A percentile compares a stretch with the other conserved stretches of the same genome.
These are phyloP conservation scores for Panaeolus cyanescens DNA, from an alignment of 768 basidiomycete genomes.

Conservation along the genomic window DNA sequence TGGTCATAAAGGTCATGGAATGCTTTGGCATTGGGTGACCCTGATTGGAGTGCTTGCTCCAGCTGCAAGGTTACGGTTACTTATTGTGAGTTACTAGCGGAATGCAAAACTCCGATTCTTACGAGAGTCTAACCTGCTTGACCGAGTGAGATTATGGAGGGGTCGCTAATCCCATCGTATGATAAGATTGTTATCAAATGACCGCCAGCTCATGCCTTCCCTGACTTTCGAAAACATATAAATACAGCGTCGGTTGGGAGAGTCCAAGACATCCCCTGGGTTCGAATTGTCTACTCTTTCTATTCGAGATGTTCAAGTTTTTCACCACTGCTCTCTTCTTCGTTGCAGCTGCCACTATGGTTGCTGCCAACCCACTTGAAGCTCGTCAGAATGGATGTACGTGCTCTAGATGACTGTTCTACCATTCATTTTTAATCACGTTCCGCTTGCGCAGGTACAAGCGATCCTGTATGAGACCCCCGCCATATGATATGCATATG, in stretches of 20 bases:
- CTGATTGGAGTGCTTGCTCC: too few relatives aligned
- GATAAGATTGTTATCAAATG: not conserved
- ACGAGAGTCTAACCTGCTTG: too few relatives aligned
- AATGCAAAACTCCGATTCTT: too few relatives aligned
- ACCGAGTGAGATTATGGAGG: not conserved
- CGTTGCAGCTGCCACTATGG: not conserved
- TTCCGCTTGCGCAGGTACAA: not conserved
- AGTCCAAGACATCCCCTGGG: too few relatives aligned
- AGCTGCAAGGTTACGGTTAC: too few relatives aligned
- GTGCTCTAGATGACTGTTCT: not conserved
- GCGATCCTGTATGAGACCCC: not conserved
- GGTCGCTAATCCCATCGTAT: not conserved
- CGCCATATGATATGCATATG: not conserved
- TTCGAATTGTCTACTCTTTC: not conserved
- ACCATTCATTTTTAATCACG: not conserved
- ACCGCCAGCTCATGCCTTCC: not conserved
- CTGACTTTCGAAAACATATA: not conserved
- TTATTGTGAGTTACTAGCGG: too few relatives aligned
- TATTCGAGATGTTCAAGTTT: not conserved
- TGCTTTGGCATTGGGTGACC: too few relatives aligned
- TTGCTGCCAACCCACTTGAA: not conserved
- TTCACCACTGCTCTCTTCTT: not conserved
- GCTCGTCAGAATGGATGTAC: not conserved
- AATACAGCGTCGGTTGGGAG: not conserved
- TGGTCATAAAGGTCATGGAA: too few relatives aligned